Conservation (phyloP, 2,329 filamentous ascomycete genomes). For the Tolypocladium album region DNA sequence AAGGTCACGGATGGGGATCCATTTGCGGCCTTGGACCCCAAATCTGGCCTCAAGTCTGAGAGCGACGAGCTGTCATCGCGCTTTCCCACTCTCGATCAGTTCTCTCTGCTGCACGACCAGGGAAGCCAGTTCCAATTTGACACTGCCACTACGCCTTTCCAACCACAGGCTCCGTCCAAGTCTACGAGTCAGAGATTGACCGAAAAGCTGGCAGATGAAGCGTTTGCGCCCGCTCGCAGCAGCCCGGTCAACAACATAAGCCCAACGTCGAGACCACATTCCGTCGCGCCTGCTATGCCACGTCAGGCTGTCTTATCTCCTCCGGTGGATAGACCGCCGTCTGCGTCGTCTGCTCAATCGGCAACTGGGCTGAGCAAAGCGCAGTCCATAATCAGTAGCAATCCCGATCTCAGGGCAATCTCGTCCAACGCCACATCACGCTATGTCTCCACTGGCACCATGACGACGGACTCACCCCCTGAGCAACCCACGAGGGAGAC, state of each 20-base stretch:
- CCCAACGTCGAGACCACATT: slow-evolving; percentile 17
- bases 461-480: slow-evolving; percentile 53
- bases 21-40: slow-evolving; percentile 79
- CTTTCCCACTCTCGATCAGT: slow-evolving; percentile 89
- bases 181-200: slow-evolving; percentile 54
- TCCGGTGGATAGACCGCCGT: slow-evolving; percentile 16
- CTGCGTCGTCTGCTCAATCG: slow-evolving; percentile 28
- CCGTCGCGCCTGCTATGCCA: slow-evolving; percentile 16
- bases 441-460: slow-evolving; percentile 59
- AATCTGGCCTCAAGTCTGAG: slow-evolving; percentile 30
- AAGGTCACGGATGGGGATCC: slow-evolving; percentile 66
- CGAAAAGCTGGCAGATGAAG: slow-evolving; percentile 73
- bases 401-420: slow-evolving; percentile 50
- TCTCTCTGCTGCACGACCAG: slow-evolving; percentile 78
- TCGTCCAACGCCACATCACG: slow-evolving; percentile 30
- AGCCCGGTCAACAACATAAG: slow-evolving; percentile 10
- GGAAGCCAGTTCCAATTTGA: slow-evolving; percentile 80
- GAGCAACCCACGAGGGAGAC: slow-evolving; percentile 25
- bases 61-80: slow-evolving; percentile 73
- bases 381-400: slow-evolving; percentile 47
- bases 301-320: slow-evolving; percentile 11
- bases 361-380: slow-evolving; percentile 49
- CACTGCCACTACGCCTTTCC: slow-evolving; percentile 34
- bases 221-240: slow-evolving; percentile 47
- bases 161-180: slow-evolving; percentile 36